These are phyloP conservation scores for Verticillium longisporum DNA, from an alignment of 2,329 filamentous ascomycete species.

Conservation along the genomic window DNA sequence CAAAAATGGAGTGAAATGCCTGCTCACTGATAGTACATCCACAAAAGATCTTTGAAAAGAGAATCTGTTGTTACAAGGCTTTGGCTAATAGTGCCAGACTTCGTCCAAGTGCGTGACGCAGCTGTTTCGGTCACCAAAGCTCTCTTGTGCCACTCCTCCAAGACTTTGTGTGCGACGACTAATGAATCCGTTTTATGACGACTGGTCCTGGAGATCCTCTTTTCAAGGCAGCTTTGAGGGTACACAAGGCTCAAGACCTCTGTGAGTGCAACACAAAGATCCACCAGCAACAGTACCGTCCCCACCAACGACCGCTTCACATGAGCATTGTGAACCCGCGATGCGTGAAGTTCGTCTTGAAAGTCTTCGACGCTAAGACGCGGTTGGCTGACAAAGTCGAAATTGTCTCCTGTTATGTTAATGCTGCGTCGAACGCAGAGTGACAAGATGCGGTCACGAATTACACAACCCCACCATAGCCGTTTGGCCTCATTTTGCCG, in stretches of 20 bases:
- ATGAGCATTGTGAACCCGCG: slow-evolving; percentile 35
- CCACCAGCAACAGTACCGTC: slow-evolving; percentile 36
- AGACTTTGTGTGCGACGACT: slow-evolving; percentile 30
- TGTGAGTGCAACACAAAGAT: slow-evolving; percentile 38
- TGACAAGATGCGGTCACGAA: slow-evolving; percentile 42
- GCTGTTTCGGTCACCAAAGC: slow-evolving; percentile 29
- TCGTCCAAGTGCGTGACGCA: slow-evolving; percentile 18
- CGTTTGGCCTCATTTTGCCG: slow-evolving; percentile 35
- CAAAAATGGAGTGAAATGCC: not conserved
- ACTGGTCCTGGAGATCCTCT: too few relatives aligned
- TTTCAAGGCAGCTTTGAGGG: slow-evolving; percentile 12
- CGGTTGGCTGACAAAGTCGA: slow-evolving; percentile 31
- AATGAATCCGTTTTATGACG: slow-evolving; percentile 15
- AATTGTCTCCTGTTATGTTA: slow-evolving; percentile 40
- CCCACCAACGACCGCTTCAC: slow-evolving; percentile 36
- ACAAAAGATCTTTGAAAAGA: slow-evolving; percentile 39
- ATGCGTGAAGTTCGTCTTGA: slow-evolving; percentile 34
- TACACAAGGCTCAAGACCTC: slow-evolving; percentile 38
- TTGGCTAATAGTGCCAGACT: slow-evolving; percentile 16
- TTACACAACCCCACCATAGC: slow-evolving; percentile 48
- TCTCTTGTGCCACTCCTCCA: slow-evolving; percentile 29
- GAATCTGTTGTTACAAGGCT: slow-evolving; percentile 32
- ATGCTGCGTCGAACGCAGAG: slow-evolving; percentile 40
- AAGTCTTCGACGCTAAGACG: slow-evolving; percentile 35
- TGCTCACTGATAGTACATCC: slow-evolving; percentile 45